phyloP scores from a whole-genome alignment of 495 filamentous ascomycete species.

The Rhypophila decipiens region DNA sequence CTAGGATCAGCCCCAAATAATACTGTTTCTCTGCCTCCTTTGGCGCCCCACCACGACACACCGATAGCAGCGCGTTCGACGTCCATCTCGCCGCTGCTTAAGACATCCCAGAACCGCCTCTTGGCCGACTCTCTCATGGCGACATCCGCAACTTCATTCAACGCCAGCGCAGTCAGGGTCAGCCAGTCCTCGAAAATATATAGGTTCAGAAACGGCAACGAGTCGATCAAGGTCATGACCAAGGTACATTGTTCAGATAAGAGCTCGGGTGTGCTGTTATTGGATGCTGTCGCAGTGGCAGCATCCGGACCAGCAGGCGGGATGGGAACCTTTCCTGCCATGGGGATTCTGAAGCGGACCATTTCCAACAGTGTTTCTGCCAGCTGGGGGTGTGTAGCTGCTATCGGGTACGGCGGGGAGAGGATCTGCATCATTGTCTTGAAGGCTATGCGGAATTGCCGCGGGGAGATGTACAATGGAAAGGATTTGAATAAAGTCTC shows the following conservation, averaged over 20 bases:
- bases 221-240: constrained; percentile 73
- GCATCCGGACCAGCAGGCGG: constrained; percentile 20
- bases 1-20: constrained; percentile 19
- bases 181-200: constrained; percentile 58
- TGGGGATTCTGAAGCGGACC: constrained; percentile 59
- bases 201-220: constrained; percentile 67
- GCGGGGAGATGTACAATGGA: constrained; percentile 71
- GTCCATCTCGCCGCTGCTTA: constrained; percentile 87
- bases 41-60: constrained; percentile 76
- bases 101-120: constrained; percentile 75
- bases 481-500: constrained; percentile 79
- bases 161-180: constrained; percentile 60
- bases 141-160: constrained; percentile 56
- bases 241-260: constrained; percentile 80
- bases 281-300: constrained; percentile 12
- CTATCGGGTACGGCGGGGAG: constrained; percentile 71
- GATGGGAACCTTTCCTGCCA: constrained; percentile 41
- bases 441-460: constrained; percentile 92
- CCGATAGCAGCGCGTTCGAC: constrained; percentile 74
- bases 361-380: constrained; percentile 77
- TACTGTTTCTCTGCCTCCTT: constrained; percentile 36
- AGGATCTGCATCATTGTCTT: constrained; percentile 81
- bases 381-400: constrained; percentile 64
- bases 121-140: constrained; percentile 59
- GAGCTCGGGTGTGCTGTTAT: constrained; percentile 6